Evolutionary conservation across 306 rosid genomes (phyloP).

Genomic region (Gastrolobium bilobum): DNA sequence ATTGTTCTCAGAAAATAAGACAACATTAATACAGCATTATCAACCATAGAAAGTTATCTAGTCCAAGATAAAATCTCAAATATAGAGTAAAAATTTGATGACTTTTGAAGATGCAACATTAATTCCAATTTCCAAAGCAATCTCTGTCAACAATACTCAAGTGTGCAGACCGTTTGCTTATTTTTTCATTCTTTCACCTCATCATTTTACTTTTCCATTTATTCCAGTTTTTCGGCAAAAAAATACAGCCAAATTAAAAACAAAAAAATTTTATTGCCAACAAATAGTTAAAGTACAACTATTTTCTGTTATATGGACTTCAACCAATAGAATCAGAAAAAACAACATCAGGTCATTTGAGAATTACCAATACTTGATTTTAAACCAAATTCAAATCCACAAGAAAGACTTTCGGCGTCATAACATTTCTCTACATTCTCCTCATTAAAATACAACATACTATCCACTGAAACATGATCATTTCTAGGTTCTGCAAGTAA

Average conservation of each 20-base stretch:
- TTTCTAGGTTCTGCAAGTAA: conserved; percentile 71
- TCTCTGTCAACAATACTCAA: conserved; percentile 27
- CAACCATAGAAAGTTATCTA: conserved; percentile 24
- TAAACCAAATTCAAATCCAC: conserved; percentile 62
- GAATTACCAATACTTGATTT: conserved; percentile 57
- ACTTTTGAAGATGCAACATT: conserved; percentile 38
- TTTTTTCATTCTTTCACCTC: conserved; percentile 35
- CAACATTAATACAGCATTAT: conserved; percentile 22
- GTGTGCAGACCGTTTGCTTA: conserved; percentile 21
- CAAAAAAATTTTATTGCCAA: not conserved
- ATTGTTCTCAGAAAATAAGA: conserved; percentile 29
- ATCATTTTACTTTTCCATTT: conserved; percentile 28
- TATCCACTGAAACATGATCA: conserved; percentile 63
- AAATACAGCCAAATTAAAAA: not conserved
- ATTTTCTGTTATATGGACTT: conserved; percentile 20
- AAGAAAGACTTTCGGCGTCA: conserved; percentile 56
- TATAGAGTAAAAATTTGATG: not conserved
- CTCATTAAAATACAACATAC: conserved; percentile 57
- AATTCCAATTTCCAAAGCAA: conserved; percentile 34
- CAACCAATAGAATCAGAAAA: conserved; percentile 32
- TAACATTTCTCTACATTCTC: conserved; percentile 56
- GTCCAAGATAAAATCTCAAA: not conserved
- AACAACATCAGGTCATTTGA: conserved; percentile 23
- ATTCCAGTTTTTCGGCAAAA: conserved; percentile 43
- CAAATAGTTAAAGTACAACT: conserved; percentile 5